Evolutionary conservation across 2,329 filamentous ascomycete genomes (phyloP).

Genomic region (Ascochyta viciae-villosae): DNA sequence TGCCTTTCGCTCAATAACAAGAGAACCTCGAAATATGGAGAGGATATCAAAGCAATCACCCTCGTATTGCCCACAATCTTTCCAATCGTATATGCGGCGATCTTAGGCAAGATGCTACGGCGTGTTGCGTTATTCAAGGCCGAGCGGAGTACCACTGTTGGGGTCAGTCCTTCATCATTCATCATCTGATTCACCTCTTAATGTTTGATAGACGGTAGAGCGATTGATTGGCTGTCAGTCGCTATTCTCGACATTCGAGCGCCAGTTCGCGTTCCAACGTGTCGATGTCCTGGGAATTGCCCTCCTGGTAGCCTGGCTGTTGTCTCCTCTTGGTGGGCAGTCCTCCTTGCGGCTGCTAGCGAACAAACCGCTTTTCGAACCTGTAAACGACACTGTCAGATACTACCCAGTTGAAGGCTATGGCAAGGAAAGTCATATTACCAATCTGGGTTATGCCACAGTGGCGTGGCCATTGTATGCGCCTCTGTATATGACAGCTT

Average conservation of each 20-base stretch:
- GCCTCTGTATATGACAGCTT: background rate
- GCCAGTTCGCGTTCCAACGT: conserved; percentile 10
- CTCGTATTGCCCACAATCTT: conserved; percentile 20
- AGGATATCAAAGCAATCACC: conserved; percentile 14
- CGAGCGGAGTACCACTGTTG: conserved; percentile 10
- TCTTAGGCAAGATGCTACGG: conserved; percentile 18
- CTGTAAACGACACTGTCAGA: background rate
- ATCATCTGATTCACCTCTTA: background rate
- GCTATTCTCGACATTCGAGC: conserved; percentile 17
- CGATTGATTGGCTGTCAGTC: conserved; percentile 21
- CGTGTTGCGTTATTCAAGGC: conserved; percentile 4
- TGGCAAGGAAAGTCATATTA: background rate
- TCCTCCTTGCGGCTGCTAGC: background rate
- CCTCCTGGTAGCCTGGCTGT: background rate
- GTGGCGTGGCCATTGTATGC: background rate
- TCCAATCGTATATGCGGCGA: conserved; percentile 21
- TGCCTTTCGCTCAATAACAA: conserved; percentile 6
- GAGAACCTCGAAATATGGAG: conserved; percentile 8
- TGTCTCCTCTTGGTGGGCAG: background rate
- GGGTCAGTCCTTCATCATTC: background rate
- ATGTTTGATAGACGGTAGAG: conserved; percentile 10
- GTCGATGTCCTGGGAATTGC: conserved; percentile 11
- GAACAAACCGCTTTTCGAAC: background rate
- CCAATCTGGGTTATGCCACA: background rate
- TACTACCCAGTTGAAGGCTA: background rate